These are phyloP conservation scores for Trichoderma asperellum DNA, from an alignment of 2,329 filamentous ascomycete genomes.

Conservation along the genomic window DNA sequence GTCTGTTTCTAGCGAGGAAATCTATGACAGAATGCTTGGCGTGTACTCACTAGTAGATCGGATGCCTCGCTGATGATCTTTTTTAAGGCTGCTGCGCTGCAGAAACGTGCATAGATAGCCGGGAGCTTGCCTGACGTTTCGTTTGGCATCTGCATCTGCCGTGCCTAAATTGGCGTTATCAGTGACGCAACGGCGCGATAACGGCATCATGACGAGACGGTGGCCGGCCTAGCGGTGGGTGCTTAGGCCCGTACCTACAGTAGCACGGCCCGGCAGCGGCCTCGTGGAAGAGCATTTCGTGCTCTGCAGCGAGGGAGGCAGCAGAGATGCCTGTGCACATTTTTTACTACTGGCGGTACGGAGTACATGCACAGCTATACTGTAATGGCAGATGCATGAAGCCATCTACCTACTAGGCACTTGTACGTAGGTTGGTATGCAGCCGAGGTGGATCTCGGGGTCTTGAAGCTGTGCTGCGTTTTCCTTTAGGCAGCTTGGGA, in stretches of 20 bases:
- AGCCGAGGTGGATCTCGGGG: background rate
- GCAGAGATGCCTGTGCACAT: background rate
- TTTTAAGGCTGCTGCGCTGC: background rate
- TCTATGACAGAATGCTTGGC: background rate
- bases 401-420: background rate
- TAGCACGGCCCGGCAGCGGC: conserved; percentile 5
- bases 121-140: background rate
- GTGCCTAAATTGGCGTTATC: background rate
- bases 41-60: background rate
- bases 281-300: background rate
- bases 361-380: background rate
- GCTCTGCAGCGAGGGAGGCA: background rate
- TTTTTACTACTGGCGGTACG: background rate
- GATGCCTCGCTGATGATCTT: background rate
- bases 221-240: conserved; percentile 15
- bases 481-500: background rate
- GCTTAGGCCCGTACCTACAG: conserved; percentile 8
- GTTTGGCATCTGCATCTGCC: background rate
- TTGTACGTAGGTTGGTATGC: background rate
- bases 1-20: background rate
- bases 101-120: background rate
- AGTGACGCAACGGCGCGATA: conserved; percentile 25
- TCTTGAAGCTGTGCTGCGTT: background rate
- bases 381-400: background rate
- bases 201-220: conserved; percentile 17